These are phyloP conservation scores for Bolboschoenoplectus hybrid DNA, from an alignment of 202 grass and related monocot genomes.

Conservation along the genomic window DNA sequence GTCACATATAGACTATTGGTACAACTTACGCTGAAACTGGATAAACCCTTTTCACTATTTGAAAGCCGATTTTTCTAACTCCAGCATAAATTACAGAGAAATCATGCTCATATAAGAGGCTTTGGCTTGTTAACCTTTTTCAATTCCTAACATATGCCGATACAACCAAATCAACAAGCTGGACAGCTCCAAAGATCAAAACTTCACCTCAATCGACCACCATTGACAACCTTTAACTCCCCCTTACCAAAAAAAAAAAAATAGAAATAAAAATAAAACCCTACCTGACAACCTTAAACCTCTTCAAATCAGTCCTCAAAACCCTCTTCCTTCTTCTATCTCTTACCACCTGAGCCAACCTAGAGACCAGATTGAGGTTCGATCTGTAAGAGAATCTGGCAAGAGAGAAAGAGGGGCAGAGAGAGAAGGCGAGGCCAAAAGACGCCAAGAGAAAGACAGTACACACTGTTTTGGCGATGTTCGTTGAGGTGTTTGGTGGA, in stretches of 20 bases:
- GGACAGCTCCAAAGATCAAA: not conserved
- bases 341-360: not conserved
- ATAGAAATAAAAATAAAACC: not conserved
- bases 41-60: not conserved
- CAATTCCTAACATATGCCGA: not conserved
- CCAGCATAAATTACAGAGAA: not conserved
- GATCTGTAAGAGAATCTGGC: not conserved
- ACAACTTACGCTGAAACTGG: not conserved
- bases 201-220: too few relatives aligned
- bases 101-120: not conserved
- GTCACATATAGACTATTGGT: not conserved
- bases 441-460: not conserved
- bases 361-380: not conserved
- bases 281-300: slow-evolving; percentile 21
- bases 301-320: not conserved
- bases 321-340: slow-evolving; percentile 8
- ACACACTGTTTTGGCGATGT: not conserved
- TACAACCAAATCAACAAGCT: not conserved
- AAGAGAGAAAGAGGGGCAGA: not conserved
- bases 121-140: not conserved
- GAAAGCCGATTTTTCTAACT: not conserved
- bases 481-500: too few relatives aligned
- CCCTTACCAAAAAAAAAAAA: not conserved
- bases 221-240: not conserved
- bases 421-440: not conserved